Evolutionary conservation across 768 basidiomycete species (phyloP).

Genomic region (Inosperma sp.): DNA sequence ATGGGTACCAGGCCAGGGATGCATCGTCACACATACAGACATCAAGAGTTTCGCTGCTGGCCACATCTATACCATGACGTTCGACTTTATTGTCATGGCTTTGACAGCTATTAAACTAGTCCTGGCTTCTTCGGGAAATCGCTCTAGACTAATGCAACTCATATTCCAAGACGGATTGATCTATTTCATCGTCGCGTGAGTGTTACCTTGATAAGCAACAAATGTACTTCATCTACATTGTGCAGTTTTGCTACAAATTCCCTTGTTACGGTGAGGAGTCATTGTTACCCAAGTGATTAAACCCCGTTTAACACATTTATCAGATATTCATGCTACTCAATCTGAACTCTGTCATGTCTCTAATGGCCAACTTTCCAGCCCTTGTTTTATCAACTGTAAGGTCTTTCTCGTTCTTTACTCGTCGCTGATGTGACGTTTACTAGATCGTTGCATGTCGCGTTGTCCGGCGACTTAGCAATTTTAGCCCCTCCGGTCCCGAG

Average conservation of each 20-base stretch:
- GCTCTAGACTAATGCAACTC: constrained; percentile 55
- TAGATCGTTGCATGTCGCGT: constrained; percentile 61
- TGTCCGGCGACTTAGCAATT: constrained; percentile 64
- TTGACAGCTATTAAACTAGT: constrained; percentile 63
- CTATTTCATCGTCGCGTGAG: constrained; percentile 69
- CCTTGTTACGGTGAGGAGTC: constrained; percentile 52
- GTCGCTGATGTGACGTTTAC: constrained; percentile 3
- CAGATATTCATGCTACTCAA: constrained; percentile 61
- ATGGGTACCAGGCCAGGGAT: constrained; percentile 48
- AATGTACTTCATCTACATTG: not conserved
- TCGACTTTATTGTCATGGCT: constrained; percentile 59
- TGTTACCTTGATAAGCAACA: constrained; percentile 5
- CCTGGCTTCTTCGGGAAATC: constrained; percentile 34
- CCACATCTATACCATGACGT: constrained; percentile 72
- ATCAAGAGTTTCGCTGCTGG: constrained; percentile 56
- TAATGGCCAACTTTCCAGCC: constrained; percentile 70
- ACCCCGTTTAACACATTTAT: constrained; percentile 3
- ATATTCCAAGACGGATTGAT: constrained; percentile 72
- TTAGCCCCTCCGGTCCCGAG: constrained; percentile 44
- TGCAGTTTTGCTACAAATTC: constrained; percentile 62
- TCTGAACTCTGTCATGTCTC: constrained; percentile 65
- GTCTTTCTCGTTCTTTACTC: not conserved
- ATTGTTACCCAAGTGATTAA: not conserved
- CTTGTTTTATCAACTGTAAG: constrained; percentile 62
- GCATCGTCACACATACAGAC: constrained; percentile 55